phyloP scores from a whole-genome alignment of 23 red algal species.

The Agarophyton chilense region DNA sequence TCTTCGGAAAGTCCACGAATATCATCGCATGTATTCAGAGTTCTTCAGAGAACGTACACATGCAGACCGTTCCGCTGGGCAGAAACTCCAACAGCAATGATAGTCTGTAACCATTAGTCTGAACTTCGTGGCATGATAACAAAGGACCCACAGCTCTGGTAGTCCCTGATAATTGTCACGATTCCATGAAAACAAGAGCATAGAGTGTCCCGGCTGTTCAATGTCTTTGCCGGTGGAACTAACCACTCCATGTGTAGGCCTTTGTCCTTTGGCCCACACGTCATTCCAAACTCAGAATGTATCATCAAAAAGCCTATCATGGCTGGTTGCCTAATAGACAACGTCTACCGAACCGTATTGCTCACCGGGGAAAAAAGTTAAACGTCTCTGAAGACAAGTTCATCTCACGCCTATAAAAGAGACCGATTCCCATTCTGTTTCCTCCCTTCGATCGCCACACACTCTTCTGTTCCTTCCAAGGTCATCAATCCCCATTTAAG shows the following conservation, averaged over 20 bases:
- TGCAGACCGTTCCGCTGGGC: no score
- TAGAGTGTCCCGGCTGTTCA: neutral
- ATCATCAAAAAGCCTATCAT: conserved; percentile 5
- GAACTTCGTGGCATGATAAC: neutral
- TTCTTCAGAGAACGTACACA: no score
- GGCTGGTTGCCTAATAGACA: conserved; percentile 5
- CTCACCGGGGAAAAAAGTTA: neutral
- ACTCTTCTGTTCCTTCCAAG: neutral
- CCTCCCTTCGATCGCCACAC: neutral
- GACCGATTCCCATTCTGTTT: neutral
- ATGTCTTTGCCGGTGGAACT: neutral
- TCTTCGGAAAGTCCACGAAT: neutral
- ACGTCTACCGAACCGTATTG: conserved; percentile 3
- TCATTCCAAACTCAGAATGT: conserved; percentile 7
- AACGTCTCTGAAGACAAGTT: neutral
- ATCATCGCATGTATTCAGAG: neutral
- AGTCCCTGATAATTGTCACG: neutral
- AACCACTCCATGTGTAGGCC: neutral
- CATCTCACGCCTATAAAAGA: neutral
- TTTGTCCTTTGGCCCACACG: conserved; percentile 9
- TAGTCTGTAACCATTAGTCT: neutral
- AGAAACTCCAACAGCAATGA: neutral
- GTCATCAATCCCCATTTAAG: neutral
- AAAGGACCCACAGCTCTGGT: neutral
- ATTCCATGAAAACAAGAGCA: neutral